Evolutionary conservation across 495 filamentous ascomycete species (phyloP), one percentile per base, ranked within the genome.

Genomic region (Alectoria sarmentosa): DNA sequence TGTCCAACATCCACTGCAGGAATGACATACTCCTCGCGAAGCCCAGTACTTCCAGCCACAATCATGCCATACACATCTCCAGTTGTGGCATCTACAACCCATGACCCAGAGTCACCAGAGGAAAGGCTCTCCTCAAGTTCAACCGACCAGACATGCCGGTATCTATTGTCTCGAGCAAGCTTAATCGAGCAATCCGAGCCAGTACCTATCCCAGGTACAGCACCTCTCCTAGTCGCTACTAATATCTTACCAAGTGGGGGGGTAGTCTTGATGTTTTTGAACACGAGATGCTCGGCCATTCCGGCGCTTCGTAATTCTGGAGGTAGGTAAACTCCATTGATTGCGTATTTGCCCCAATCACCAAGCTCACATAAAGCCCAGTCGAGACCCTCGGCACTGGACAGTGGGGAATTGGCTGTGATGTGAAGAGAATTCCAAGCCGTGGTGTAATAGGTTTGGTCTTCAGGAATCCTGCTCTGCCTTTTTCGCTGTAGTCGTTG

Each of bases 21-120:
- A 14, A 62, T 52, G 7, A 62, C 46, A 28, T 62, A 62, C 21
- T 44, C 60, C 46, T 62, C 60, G 21, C 34, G 60, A 3, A 62
- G 60, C 28, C 6, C 30, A 28, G 44, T 46, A 38, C 60, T 62
- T 36, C 60, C 60, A 19, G 60, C 60, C 10, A 62, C 32, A 23
- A 62, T 36, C 28, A 62, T 48, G 11, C 60, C 60, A 52, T 62
- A 62, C 17, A 62, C 42, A 36, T 62, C 60, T 17, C 60, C 60
- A 34, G 60, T 62, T 28, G 13, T 36, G 37, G 60, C 41, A 23
- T 62, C 46, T 21, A 48, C 60, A n/a, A 62, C 60, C 60, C 60
- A 62, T 15, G 60, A 44, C 17, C 60, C 60, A 28, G 60, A 62
- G 14, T 62, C 60, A 7, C 60, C 60, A 28, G 42, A 46, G 23